phyloP scores from a whole-genome alignment of 768 basidiomycete species.

The Mycena belliarum region DNA sequence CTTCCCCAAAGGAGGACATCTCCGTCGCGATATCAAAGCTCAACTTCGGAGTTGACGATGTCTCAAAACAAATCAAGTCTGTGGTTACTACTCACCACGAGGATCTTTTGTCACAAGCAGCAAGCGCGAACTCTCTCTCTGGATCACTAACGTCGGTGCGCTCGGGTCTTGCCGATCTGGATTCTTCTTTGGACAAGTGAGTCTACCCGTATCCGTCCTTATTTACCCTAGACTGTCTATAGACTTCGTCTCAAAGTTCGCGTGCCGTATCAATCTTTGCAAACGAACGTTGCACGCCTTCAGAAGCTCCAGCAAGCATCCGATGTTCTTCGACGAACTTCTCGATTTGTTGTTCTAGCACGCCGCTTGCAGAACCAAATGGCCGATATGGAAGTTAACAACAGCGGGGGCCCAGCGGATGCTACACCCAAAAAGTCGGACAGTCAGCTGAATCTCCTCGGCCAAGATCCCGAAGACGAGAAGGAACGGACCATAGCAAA shows the following conservation, averaged over 20 bases:
- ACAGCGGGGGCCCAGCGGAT: slow-evolving; percentile 12
- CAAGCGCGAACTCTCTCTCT: slow-evolving; percentile 69
- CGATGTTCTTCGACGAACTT: slow-evolving; percentile 80
- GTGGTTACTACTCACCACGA: slow-evolving; percentile 83
- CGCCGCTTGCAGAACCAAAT: slow-evolving; percentile 86
- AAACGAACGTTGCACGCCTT: slow-evolving; percentile 68
- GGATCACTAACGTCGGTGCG: slow-evolving; percentile 69
- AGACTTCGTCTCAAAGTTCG: slow-evolving; percentile 88
- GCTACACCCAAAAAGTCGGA: slow-evolving; percentile 3
- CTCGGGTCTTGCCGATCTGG: slow-evolving; percentile 71
- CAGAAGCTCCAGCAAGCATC: slow-evolving; percentile 81
- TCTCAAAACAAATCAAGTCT: slow-evolving; percentile 84
- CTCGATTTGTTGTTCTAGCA: slow-evolving; percentile 82
- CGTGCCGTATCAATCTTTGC: slow-evolving; percentile 75
- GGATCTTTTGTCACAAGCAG: slow-evolving; percentile 78
- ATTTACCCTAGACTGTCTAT: slow-evolving; percentile 23
- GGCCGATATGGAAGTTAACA: slow-evolving; percentile 56
- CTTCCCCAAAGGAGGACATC: slow-evolving; percentile 78
- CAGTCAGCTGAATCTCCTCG: slow-evolving; percentile 12
- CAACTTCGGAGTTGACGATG: slow-evolving; percentile 86
- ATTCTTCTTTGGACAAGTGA: slow-evolving; percentile 76
- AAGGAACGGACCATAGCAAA: slow-evolving; percentile 88
- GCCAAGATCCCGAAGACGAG: slow-evolving; percentile 63
- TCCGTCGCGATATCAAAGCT: slow-evolving; percentile 88
- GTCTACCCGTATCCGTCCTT: slow-evolving; percentile 19